These are phyloP conservation scores for Plasmodium knowlesi DNA, from an alignment of 169 alveolate species.

Conservation along the genomic window DNA sequence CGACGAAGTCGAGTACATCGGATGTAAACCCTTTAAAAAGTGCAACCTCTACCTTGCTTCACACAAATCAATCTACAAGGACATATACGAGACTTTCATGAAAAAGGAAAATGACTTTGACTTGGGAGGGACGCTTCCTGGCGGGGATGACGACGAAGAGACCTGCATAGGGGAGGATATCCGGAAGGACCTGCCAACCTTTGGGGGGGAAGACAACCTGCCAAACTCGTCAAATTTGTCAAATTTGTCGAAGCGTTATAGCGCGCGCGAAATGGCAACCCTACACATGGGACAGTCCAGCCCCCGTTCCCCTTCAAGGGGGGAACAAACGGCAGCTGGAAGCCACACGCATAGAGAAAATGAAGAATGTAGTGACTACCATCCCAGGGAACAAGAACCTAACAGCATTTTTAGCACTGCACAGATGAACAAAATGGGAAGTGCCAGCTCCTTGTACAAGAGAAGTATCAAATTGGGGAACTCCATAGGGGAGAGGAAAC, in stretches of 20 bases:
- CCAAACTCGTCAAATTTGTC: background rate
- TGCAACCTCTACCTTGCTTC: constrained; percentile 43
- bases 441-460: constrained; percentile 5
- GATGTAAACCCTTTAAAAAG: constrained; percentile 17
- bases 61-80: constrained; percentile 40
- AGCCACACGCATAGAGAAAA: background rate
- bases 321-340: background rate
- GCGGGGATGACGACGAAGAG: background rate
- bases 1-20: constrained; percentile 2
- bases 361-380: background rate
- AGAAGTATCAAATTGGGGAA: constrained; percentile 11
- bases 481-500: background rate
- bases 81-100: constrained; percentile 56
- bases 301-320: background rate
- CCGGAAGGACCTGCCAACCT: background rate
- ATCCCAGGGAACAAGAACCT: background rate
- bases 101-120: constrained; percentile 22
- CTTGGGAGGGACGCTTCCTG: background rate
- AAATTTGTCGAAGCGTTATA: background rate
- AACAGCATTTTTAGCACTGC: background rate
- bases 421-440: background rate
- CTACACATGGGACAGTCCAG: background rate
- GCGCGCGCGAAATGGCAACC: background rate
- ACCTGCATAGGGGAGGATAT: background rate
- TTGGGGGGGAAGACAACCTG: background rate